phyloP scores from a whole-genome alignment of 257 asterid species.

The Ehretia macrophylla region DNA sequence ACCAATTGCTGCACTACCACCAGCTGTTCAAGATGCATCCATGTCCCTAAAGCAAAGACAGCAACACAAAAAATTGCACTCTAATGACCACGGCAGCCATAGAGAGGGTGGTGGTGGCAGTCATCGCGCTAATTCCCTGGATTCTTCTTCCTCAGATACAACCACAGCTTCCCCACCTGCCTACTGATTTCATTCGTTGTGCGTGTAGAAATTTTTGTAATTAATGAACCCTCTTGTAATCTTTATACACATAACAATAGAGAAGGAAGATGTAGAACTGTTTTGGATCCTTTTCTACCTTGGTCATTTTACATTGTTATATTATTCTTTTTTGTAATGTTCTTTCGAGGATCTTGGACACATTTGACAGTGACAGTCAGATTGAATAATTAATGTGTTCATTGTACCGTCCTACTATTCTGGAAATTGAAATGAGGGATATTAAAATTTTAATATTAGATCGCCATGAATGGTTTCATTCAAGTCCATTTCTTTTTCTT shows the following conservation, averaged over 20 bases:
- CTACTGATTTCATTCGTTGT: not conserved
- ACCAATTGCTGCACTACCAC: slow-evolving; percentile 40
- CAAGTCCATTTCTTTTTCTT: no score
- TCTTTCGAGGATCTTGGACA: not conserved
- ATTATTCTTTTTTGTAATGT: no score
- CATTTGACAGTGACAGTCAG: not conserved
- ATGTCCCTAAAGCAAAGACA: slow-evolving; percentile 22
- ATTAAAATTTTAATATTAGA: not conserved
- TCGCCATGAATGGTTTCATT: no score
- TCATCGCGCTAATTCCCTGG: slow-evolving; percentile 33
- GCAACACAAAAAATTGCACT: slow-evolving; percentile 9
- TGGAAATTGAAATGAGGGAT: not conserved
- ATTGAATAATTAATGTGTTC: not conserved
- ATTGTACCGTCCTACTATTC: not conserved
- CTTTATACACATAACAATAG: not conserved
- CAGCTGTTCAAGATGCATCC: slow-evolving; percentile 23
- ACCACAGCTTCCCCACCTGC: slow-evolving; percentile 30
- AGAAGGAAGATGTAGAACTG: not conserved
- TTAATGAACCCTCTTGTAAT: not conserved
- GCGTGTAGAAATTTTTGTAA: slow-evolving; percentile 1
- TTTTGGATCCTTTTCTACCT: not conserved
- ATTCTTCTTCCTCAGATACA: slow-evolving; percentile 46
- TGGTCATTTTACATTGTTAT: not conserved
- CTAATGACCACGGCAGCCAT: slow-evolving; percentile 17
- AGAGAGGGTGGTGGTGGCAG: slow-evolving; percentile 23